Evolutionary conservation across 345 rosid genomes (phyloP), one percentile per base, ranked within the genome.

Genomic region (Ricinus communis): DNA sequence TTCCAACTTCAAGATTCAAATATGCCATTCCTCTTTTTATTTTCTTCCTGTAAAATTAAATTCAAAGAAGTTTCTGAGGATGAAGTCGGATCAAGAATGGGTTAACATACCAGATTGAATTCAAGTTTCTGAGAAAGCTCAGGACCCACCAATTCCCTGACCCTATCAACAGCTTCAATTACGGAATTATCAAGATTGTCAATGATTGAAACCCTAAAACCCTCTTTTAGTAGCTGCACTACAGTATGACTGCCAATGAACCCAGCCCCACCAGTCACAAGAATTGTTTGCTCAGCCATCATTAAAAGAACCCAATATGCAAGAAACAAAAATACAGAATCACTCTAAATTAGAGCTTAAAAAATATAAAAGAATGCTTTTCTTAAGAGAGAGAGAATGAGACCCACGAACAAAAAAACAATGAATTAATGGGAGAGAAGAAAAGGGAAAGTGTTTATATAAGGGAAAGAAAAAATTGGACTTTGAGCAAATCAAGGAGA

Each of bases 261-360:
- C 13, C 99, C 99, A 66, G 99, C 99, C 41, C 99, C 97, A 40
- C 97, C 97, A 27, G 99, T 95, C 33, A 95, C 99, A 64, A 95
- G 89, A 73, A 95, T 83, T 25, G 70, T 79, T 75, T 77, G 84
- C 49, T 78, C 88, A 16, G 78, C 68, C 72, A 62, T 61, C 33
- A 30, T 11, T 12, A 58, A n/a, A 11, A 45, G 21, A 51, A 30
- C 22, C 21, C 38, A 53, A 71, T 22, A 19, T 12, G 40, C 45
- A 12, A 58, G 21, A 54, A 47, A 5, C 16, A 24, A 14, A 30
- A 22, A 15, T n/a, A 25, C 18, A 38, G 13, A 40, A 19, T 5
- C 50, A 56, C 36, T 5, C 19, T 8, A 21, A 63, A 2, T 13
- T 13, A 9, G 38, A n/a, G 5, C 33, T 25, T 12, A 30, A 10